These are phyloP conservation scores for Antitrichia curtipendula DNA, from an alignment of 225 moss, liverwort and hornwort species.

Conservation along the genomic window DNA sequence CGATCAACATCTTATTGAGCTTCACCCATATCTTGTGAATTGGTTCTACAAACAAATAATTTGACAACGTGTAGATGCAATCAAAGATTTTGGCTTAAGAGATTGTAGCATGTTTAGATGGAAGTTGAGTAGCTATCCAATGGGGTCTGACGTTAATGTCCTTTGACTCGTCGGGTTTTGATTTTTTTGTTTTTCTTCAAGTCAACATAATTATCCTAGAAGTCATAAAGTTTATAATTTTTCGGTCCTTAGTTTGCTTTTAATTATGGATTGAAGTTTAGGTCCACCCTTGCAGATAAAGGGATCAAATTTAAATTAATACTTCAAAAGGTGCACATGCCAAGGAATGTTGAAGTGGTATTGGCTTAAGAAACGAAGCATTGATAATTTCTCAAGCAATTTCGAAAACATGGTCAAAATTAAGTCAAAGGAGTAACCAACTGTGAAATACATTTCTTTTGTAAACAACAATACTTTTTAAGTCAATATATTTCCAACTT, in stretches of 20 bases:
- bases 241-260: not conserved
- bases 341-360: not conserved
- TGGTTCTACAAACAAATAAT: not conserved
- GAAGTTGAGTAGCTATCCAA: not conserved
- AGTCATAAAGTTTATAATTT: too few species aligned
- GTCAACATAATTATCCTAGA: not conserved
- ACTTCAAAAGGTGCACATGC: not conserved
- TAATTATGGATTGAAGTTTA: not conserved
- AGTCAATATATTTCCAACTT: not conserved
- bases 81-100: not conserved
- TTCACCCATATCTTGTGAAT: not conserved
- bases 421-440: too few species aligned
- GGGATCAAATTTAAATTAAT: not conserved
- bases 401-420: too few species aligned
- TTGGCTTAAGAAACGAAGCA: not conserved
- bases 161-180: fast-evolving
- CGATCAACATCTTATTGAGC: not conserved
- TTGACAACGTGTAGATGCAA: not conserved
- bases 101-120: not conserved
- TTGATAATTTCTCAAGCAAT: not conserved
- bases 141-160: fast-evolving
- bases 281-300: not conserved
- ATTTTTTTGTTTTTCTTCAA: not conserved
- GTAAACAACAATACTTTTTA: not conserved
- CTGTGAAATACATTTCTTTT: too few species aligned